Evolutionary conservation across 495 filamentous ascomycete species (phyloP).

Genomic region (Thozetella sp.): DNA sequence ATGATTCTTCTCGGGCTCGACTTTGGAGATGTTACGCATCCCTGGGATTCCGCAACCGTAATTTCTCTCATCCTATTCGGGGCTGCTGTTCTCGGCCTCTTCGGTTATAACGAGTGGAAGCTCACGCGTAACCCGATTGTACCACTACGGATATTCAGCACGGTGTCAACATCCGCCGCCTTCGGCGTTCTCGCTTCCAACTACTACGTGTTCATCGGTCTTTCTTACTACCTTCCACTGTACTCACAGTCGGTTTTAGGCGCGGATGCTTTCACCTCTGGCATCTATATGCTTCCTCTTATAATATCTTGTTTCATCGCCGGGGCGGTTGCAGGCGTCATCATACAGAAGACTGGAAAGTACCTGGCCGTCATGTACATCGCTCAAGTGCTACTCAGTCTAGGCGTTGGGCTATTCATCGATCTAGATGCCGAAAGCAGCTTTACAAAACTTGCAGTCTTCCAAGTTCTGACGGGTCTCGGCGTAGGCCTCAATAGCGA

Average conservation of each 20-base stretch:
- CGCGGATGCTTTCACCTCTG: constrained; percentile 68
- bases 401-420: constrained; percentile 65
- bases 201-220: constrained; percentile 68
- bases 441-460: constrained; percentile 56
- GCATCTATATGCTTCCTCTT: constrained; percentile 75
- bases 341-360: constrained; percentile 69
- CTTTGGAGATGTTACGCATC: constrained; percentile 68
- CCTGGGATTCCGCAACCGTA: constrained; percentile 72
- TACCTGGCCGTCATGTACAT: constrained; percentile 50
- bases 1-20: constrained; percentile 80
- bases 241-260: constrained; percentile 76
- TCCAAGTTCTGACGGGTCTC: constrained; percentile 65
- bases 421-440: constrained; percentile 42
- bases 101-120: constrained; percentile 67
- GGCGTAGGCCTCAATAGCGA: constrained; percentile 68
- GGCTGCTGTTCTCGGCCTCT: constrained; percentile 56
- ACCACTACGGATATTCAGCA: constrained; percentile 65
- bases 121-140: constrained; percentile 74
- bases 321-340: constrained; percentile 61
- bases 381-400: constrained; percentile 51
- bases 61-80: constrained; percentile 78
- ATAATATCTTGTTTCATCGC: constrained; percentile 65
- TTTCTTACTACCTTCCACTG: constrained; percentile 71
- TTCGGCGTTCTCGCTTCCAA: constrained; percentile 62
- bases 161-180: constrained; percentile 58